phyloP scores from a whole-genome alignment of 2,329 filamentous ascomycete genomes.

The Fusarium sp. region DNA sequence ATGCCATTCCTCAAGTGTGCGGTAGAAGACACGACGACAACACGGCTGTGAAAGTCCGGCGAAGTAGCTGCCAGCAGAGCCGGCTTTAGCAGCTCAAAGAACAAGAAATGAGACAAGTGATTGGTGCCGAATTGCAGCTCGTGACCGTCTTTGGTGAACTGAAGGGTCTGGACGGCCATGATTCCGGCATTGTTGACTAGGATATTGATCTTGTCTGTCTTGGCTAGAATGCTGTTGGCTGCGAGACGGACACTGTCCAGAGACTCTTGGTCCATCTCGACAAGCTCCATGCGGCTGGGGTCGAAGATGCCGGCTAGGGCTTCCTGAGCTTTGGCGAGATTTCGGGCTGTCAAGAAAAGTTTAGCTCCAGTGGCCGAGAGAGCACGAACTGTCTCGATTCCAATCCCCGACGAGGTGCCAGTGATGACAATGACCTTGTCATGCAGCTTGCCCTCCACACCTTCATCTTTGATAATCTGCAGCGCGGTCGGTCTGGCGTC shows the following conservation, averaged over 20 bases:
- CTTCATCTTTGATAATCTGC: too few relatives aligned
- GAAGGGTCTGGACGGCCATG: constrained; percentile 48
- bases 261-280: constrained; percentile 34
- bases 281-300: too few relatives aligned
- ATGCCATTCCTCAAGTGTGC: neutral
- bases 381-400: constrained; percentile 51
- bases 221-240: constrained; percentile 32
- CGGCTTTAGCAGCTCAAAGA: constrained; percentile 52
- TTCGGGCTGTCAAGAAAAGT: too few relatives aligned
- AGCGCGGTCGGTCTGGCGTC: too few relatives aligned
- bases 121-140: constrained; percentile 57
- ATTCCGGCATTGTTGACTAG: too few relatives aligned
- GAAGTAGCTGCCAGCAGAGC: constrained; percentile 47
- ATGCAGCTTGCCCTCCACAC: too few relatives aligned
- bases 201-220: constrained; percentile 41
- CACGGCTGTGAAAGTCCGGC: constrained; percentile 38
- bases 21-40: constrained; percentile 48
- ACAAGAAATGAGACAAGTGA: constrained; percentile 55
- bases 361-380: constrained; percentile 50
- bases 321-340: too few relatives aligned
- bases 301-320: too few relatives aligned
- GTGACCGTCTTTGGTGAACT: constrained; percentile 51
- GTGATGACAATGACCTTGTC: constrained; percentile 22
- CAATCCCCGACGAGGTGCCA: too few relatives aligned
- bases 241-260: constrained; percentile 38